Base-by-base conservation (phyloP, 2,329 filamentous ascomycete genomes). In the Hymenoscyphus linearis region DNA sequence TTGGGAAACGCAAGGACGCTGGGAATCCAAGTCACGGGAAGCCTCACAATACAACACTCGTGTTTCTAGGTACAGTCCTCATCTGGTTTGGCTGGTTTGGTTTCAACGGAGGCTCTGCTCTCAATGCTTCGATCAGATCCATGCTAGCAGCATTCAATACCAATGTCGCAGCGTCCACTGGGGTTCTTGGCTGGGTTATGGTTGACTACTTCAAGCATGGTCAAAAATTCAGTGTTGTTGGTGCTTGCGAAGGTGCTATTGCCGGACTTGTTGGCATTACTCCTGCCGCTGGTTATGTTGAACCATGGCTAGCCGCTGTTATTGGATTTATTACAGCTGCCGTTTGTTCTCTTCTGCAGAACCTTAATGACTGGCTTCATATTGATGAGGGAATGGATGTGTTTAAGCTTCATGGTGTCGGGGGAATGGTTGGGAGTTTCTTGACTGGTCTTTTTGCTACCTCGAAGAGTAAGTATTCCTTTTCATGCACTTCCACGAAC, bases 1-100 rank as follows among this genome's bases (percentile, higher is more conserved):
- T 88, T 1, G 85, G 85, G 14, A 85, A 85, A 67, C 78, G 85
- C 52, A 76, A 75, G 60, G 76, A 79, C 61, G 74, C 75, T 50
- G 77, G 78, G 55, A 77, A 80, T 59, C 76, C 78, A 63, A 73
- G 76, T 27, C 79, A 82, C 66, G 75, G 77, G 54, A 85, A 82
- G 70, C 80, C 84, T 1, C 85, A 88, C 70, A 87, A 86, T 71
- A 82, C 84, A 0, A 81, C 83, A 0, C 77, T 88, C 0, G 83
- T 88, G 66, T 85, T 84, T 66, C 77, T 88, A 2, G 85, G 85
- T 1, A 88, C 85, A 0, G 76, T 85, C 1, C 75, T 88, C 47
- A 86, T 88, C 63, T 88, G 85, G 84, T 85, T 87, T 62, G 84
- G 81, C 1, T 82, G 80, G 80, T 80, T 82, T 58, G 79, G 78